Base-by-base conservation (phyloP, 2,329 filamentous ascomycete species). In the Fusarium sp. region DNA sequence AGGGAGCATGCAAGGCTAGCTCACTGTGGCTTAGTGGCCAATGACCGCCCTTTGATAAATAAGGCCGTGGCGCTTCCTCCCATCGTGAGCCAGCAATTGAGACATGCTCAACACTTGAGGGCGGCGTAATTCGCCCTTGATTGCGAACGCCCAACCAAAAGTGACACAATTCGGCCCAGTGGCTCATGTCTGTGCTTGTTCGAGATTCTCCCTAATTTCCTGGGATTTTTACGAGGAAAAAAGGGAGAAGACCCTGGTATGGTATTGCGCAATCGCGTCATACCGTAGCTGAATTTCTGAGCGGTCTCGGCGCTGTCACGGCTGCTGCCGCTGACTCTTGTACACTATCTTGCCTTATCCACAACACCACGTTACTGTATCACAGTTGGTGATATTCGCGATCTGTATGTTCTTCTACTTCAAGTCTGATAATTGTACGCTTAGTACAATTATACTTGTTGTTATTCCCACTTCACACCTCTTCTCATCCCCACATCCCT, bases 211-310 rank as follows among this genome's bases (percentile, higher is more conserved):
- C 6, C 44, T 57, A 17, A 40, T 57, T 45, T 19, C 40, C 33
- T 62, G 43, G 19, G 9, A 17, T 34, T 49, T 61, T 52, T 36
- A 22, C 38, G 13, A 31, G 2, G 36, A 42, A 47, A 44, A 28
- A 47, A 52, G 62, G 33, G 50, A 43, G 56, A 39, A 33, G 43
- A 54, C 55, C 58, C 59, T 61, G 62, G 50, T 14, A 24, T 50
- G 47, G 49, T 19, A 64, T 68, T 24, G 44, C 52, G 68, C 67
- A 49, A 71, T 70, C 68, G 64, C 71, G 62, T 73, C 69, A 66
- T 72, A 60, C 53, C 55, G 28, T 43, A n/a, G 38, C 43, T 45
- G 28, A 43, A 65, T 60, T 39, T 60, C 53, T 62, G 62, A 68
- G 61, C 63, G 67, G 63, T 70, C 55, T 69, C 68, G 67, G 68